Conservation (phyloP, 805 yeast species). For the Metschnikowia vanudenii region DNA sequence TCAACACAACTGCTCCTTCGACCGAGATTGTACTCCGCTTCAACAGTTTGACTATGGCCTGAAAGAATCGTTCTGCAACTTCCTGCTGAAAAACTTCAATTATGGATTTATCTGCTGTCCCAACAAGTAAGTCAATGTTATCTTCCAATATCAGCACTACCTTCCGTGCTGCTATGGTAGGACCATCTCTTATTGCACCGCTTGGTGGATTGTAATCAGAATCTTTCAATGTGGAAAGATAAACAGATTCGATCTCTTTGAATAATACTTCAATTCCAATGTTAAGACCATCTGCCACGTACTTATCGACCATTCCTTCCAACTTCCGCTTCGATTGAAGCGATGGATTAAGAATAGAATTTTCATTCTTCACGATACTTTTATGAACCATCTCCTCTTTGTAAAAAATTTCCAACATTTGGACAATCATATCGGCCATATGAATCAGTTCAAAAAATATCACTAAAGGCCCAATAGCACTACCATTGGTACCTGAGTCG, state of each 20-base stretch:
- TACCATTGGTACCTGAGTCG: constrained; percentile 12
- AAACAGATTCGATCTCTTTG: constrained; percentile 70
- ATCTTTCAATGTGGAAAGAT: constrained; percentile 53
- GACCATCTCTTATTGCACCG: constrained; percentile 26
- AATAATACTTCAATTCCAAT: constrained; percentile 88
- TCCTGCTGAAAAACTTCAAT: constrained; percentile 94
- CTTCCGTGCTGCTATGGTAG: constrained; percentile 62
- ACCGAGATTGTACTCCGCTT: constrained; percentile 70
- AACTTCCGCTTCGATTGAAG: constrained; percentile 77
- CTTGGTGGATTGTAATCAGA: constrained; percentile 59
- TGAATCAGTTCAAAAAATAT: constrained; percentile 89
- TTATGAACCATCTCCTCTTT: constrained; percentile 71
- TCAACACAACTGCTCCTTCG: constrained; percentile 78
- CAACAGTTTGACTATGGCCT: constrained; percentile 69
- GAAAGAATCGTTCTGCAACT: constrained; percentile 83
- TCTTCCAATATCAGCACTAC: constrained; percentile 62
- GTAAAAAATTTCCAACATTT: constrained; percentile 88
- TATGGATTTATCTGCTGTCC: constrained; percentile 82
- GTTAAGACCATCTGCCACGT: constrained; percentile 89
- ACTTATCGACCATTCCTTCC: constrained; percentile 79
- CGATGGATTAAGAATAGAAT: constrained; percentile 75
- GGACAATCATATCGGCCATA: constrained; percentile 88
- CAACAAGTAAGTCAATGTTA: constrained; percentile 71
- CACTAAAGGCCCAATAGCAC: constrained; percentile 75
- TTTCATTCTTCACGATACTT: constrained; percentile 62